Percentiles rank a stretch among this genome's conserved stretches.
phyloP scores from a whole-genome alignment of 768 basidiomycete species.

The Hysterangium stoloniferum region DNA sequence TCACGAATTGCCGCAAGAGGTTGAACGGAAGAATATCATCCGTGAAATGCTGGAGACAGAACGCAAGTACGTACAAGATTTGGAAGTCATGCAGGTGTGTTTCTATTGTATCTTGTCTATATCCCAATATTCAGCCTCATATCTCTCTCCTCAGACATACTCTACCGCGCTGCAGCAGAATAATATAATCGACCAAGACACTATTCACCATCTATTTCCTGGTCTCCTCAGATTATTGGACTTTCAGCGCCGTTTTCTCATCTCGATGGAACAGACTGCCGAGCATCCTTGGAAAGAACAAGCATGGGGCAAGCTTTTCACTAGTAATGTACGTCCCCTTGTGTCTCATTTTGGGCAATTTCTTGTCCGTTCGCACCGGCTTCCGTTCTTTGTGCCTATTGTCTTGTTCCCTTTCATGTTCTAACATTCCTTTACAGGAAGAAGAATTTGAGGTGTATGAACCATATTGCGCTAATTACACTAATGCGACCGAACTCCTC shows the following conservation, averaged over 20 bases:
- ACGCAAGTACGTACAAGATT: conserved; percentile 91
- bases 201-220: conserved; percentile 92
- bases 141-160: conserved; percentile 59
- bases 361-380: conserved; percentile 13
- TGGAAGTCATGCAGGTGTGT: conserved; percentile 91
- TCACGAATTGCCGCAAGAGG: conserved; percentile 43
- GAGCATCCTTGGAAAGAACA: conserved; percentile 79
- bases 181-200: conserved; percentile 87
- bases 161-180: conserved; percentile 73
- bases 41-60: conserved; percentile 92
- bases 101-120: conserved; percentile 9
- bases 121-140: conserved; percentile 11
- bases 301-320: conserved; percentile 80
- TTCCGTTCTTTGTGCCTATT: conserved; percentile 15
- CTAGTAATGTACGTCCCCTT: conserved; percentile 61
- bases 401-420: conserved; percentile 8
- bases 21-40: conserved; percentile 68
- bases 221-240: conserved; percentile 92
- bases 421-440: conserved; percentile 62
- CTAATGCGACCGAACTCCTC: conserved; percentile 78
- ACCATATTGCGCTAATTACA: conserved; percentile 95
- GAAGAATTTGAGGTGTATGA: conserved; percentile 94
- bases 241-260: conserved; percentile 91
- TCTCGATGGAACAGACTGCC: conserved; percentile 79
- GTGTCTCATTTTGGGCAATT: conserved; percentile 23